These are phyloP conservation scores for Microcyclosporella mali DNA, from an alignment of 2,329 filamentous ascomycete genomes.

Conservation along the genomic window DNA sequence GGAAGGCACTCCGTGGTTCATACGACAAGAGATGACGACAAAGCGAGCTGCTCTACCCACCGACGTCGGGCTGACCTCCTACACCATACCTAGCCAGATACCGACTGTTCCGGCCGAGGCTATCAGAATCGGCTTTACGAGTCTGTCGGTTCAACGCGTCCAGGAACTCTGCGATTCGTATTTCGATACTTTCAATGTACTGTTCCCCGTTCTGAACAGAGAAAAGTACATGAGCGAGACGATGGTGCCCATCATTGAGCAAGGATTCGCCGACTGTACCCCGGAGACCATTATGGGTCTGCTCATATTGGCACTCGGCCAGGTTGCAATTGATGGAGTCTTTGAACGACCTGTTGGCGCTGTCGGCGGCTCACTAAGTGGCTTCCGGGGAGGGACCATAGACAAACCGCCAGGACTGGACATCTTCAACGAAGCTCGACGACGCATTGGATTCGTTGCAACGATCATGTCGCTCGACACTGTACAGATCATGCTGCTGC, in stretches of 20 bases:
- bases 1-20: constrained; percentile 37
- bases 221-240: constrained; percentile 47
- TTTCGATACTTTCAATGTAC: constrained; percentile 55
- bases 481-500: constrained; percentile 53
- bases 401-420: constrained; percentile 51
- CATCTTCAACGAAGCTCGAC: constrained; percentile 58
- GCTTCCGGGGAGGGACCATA: constrained; percentile 47
- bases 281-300: constrained; percentile 49
- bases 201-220: constrained; percentile 55
- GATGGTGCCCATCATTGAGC: constrained; percentile 41
- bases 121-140: constrained; percentile 28
- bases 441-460: constrained; percentile 52
- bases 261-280: constrained; percentile 47
- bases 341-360: constrained; percentile 43
- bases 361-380: constrained; percentile 44
- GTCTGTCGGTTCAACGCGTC: constrained; percentile 46
- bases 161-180: constrained; percentile 48
- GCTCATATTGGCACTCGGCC: constrained; percentile 54
- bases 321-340: constrained; percentile 50
- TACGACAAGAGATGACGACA: constrained; percentile 30
- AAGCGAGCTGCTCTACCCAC: constrained; percentile 26
- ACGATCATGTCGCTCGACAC: constrained; percentile 53
- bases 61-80: constrained; percentile 25
- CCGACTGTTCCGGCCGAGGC: constrained; percentile 8
- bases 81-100: constrained; percentile 12